These are phyloP conservation scores for Chiua sp. DNA, from an alignment of 1,284 basidiomycete species.

Conservation along the genomic window DNA sequence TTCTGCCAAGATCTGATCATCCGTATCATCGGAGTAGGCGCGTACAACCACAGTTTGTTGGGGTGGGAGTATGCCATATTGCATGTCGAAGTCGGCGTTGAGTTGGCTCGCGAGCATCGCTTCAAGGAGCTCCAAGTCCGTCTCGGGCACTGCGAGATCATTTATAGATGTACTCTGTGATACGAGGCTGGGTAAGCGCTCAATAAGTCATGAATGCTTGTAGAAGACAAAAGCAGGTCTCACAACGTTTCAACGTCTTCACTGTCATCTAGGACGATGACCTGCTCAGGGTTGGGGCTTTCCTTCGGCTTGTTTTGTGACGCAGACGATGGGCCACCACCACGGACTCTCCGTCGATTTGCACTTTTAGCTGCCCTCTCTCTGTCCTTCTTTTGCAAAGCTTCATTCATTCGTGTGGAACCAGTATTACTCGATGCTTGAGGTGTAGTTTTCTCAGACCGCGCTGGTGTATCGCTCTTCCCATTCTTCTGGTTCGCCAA, in stretches of 20 bases:
- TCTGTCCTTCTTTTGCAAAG: slow-evolving; percentile 76
- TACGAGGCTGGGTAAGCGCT: slow-evolving; percentile 20
- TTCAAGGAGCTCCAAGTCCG: slow-evolving; percentile 39
- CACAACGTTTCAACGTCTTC: slow-evolving; percentile 39
- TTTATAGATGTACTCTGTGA: slow-evolving; percentile 15
- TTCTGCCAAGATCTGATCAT: slow-evolving; percentile 90
- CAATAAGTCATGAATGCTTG: not conserved
- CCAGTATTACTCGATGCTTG: slow-evolving; percentile 5
- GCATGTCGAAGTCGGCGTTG: slow-evolving; percentile 68
- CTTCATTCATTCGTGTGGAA: slow-evolving; percentile 56
- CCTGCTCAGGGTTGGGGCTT: slow-evolving; percentile 38
- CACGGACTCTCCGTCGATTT: slow-evolving; percentile 66
- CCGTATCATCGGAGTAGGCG: slow-evolving; percentile 91
- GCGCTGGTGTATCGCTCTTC: slow-evolving; percentile 7
- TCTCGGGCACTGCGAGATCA: slow-evolving; percentile 25
- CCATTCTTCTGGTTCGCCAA: slow-evolving; percentile 38
- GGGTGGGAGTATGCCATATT: slow-evolving; percentile 84
- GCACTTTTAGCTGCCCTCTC: slow-evolving; percentile 58
- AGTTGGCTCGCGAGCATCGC: slow-evolving; percentile 31
- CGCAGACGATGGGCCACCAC: slow-evolving; percentile 55
- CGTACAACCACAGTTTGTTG: slow-evolving; percentile 88
- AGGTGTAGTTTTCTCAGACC: slow-evolving; percentile 8
- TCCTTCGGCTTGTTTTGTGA: slow-evolving; percentile 15
- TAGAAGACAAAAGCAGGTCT: not conserved
- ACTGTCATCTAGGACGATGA: slow-evolving; percentile 55